Conservation (phyloP, 2,329 filamentous ascomycete species). For the Septoria petroselini region DNA sequence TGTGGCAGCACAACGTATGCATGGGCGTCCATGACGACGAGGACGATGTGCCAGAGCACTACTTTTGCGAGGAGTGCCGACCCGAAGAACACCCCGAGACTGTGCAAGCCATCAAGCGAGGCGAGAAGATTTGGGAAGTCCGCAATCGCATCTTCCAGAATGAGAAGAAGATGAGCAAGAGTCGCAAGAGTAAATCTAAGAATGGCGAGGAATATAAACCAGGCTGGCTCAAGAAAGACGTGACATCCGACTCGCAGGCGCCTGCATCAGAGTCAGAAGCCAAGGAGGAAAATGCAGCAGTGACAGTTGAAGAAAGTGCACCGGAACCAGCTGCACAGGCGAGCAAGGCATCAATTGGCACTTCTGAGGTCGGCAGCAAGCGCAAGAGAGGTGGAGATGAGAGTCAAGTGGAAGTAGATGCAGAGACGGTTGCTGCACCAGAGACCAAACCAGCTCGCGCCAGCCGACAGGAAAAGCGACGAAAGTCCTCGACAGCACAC, state of each 20-base stretch:
- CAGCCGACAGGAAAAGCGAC: conserved; percentile 36
- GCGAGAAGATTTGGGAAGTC: conserved; percentile 80
- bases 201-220: conserved; percentile 32
- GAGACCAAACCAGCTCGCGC: conserved; percentile 26
- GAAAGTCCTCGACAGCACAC: conserved; percentile 35
- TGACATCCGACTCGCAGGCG: conserved; percentile 15
- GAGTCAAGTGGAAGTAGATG: conserved; percentile 16
- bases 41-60: conserved; percentile 73
- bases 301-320: background rate
- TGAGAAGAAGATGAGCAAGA: conserved; percentile 59
- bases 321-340: conserved; percentile 1
- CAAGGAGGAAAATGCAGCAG: conserved; percentile 7
- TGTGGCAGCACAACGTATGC: conserved; percentile 97
- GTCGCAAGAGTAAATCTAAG: conserved; percentile 53
- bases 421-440: conserved; percentile 16
- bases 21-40: conserved; percentile 79
- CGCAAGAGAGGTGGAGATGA: conserved; percentile 34
- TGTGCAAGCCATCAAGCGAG: conserved; percentile 70
- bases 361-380: conserved; percentile 31
- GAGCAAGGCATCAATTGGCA: background rate
- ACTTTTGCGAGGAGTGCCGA: conserved; percentile 87
- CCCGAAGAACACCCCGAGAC: conserved; percentile 81
- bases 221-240: conserved; percentile 36
- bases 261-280: background rate
- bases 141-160: conserved; percentile 44